Base-by-base conservation (phyloP, 805 yeast species). In the Teunomyces atbi region DNA sequence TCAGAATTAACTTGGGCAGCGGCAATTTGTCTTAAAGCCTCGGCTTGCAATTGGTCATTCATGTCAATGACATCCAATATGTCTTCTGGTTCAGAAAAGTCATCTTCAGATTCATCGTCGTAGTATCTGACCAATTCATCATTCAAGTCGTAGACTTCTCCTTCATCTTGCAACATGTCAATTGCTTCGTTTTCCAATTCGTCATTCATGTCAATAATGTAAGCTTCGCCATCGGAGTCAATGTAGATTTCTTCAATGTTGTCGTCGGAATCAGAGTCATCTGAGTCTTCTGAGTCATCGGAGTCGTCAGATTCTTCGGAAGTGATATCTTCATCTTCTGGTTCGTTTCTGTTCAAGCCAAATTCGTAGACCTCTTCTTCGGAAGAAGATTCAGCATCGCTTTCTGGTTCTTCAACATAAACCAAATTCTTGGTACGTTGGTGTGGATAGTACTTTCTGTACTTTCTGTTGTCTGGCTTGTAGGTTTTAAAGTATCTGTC, bases 391-490 rank as follows among this genome's bases (percentile, higher is more conserved):
- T 63, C 71, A 13, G 60, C 59, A 30, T 67, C 73, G 42, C 69
- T 63, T 39, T 63, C 68, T 26, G 77, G 76, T 54, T 72, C 77
- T 60, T 72, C 77, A 28, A 72, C 71, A 47, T 58, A 71, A n/a
- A 68, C 74, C 35, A 55, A 58, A 28, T 60, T 56, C 12, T 61
- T 59, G 35, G 59, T 57, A 45, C 67, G 64, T 27, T 30, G 44
- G 33, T 20, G 21, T 16, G 35, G 36, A 49, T 57, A 63, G 52
- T 68, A 64, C 26, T 58, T 61, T 52, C 71, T 59, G 55, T 67
- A 68, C 56, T 41, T 44, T 23, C 23, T 46, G 21, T 35, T 32
- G 21, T 36, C 33, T 40, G 47, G 42, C 18, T 27, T 18, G 33
- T 13, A 20, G 26, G 21, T 18, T 39, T 44, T n/a, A 29, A 15